Evolutionary conservation across 345 rosid genomes (phyloP), one percentile per base, ranked within the genome.

Genomic region (Populus nigra): DNA sequence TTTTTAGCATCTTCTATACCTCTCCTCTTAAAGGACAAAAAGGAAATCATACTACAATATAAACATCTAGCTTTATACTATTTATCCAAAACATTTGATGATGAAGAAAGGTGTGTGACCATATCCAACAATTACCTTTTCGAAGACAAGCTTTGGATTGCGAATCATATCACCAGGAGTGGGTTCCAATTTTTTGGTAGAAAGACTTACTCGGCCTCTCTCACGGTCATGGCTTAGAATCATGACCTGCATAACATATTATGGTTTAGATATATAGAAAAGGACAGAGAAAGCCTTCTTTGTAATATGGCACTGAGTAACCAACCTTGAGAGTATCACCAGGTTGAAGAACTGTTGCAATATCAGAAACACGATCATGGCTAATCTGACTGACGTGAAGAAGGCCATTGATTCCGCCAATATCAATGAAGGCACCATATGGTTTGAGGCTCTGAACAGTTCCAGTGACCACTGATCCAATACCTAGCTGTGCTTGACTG

Each of bases 131-230:
- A 50, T 81, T 84, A 96, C 99, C 99, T 96, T 96, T 87, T 96
- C 99, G 62, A 96, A 93, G 66, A 96, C 98, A 85, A 93, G 98
- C 77, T 88, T 92, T 68, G 99, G 99, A 78, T 96, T 96, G 83
- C 98, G 94, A 78, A 93, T 89, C 99, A 96, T 96, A 83, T 96
- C 98, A 63, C 98, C 98, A 1, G 99, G 99, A 73, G 99, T 96
- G 22, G 99, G 99, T 79, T 96, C 98, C 63, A 96, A 80, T 85
- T 96, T 96, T 89, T 96, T 96, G 35, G 99, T 96, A 59, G 97
- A 93, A 80, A 93, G 94, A 88, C 99, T 93, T 80, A 96, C 97
- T 82, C 98, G 84, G 79, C 96, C 98, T 84, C 98, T 90, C 83
- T 90, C 99, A 25, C 97, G 96, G 88, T 96, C 98, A 67, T 93